phyloP scores from a whole-genome alignment of 768 basidiomycete species.

The button mushroom (Agaricus bisporus) region DNA sequence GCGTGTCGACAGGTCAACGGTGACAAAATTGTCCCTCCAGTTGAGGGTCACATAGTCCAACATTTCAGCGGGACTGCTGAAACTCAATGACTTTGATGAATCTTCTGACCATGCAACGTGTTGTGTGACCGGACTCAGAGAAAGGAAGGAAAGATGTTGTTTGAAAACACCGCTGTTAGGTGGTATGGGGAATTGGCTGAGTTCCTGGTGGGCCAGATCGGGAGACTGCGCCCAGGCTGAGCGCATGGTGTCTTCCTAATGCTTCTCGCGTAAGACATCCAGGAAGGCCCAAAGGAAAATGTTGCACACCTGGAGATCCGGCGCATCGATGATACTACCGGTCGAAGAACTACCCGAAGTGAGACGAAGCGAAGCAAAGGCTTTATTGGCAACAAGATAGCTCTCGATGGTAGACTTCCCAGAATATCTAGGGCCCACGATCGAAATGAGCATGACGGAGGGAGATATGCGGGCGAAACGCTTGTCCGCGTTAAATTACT shows the following conservation, averaged over 20 bases:
- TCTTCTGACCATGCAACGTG: conserved; percentile 19
- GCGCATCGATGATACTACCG: neutral
- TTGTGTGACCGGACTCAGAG: conserved; percentile 28
- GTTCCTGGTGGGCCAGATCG: conserved; percentile 4
- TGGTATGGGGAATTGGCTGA: conserved; percentile 5
- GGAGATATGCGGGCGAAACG: neutral
- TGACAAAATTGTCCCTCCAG: conserved; percentile 81
- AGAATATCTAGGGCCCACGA: conserved; percentile 56
- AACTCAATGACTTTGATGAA: conserved; percentile 25
- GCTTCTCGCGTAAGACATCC: conserved; percentile 7
- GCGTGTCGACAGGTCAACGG: conserved; percentile 55
- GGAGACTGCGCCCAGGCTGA: conserved; percentile 10
- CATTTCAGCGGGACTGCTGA: conserved; percentile 43
- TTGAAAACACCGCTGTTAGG: conserved; percentile 14
- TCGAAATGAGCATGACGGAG: conserved; percentile 55
- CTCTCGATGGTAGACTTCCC: conserved; percentile 57
- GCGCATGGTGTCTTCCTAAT: neutral
- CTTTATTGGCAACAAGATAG: conserved; percentile 52
- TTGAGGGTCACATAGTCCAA: conserved; percentile 72
- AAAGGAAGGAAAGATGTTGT: conserved; percentile 32
- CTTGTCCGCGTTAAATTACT: neutral
- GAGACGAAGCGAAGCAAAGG: conserved; percentile 50
- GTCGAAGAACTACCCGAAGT: conserved; percentile 2
- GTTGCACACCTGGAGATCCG: conserved; percentile 6
- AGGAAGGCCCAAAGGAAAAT: neutral